Base-by-base conservation (phyloP, 352 stramenopile genomes). In the Phytophthora syringae region DNA sequence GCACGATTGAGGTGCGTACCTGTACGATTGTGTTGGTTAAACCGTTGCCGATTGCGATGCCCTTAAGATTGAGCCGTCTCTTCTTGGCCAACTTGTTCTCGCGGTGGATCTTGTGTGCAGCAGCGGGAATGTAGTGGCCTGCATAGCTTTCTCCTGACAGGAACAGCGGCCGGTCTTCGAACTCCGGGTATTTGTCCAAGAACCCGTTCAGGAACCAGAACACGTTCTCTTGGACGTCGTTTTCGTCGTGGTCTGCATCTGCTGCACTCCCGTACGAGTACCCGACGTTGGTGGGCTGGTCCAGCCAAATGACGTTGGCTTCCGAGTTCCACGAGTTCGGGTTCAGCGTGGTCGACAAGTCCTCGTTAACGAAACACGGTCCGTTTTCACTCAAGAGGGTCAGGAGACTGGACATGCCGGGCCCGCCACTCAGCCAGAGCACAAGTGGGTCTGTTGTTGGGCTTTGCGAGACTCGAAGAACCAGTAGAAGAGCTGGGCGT, bases 401-500 rank as follows among this genome's bases (percentile, higher is more conserved):
- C 22, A 84, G 64, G 32, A 86, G 68, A 30, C 73, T 81, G 11
- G 67, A 83, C 27, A 62, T 77, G 24, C 76, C 80, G 1, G 80
- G 78, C 1, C 80, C 80, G 15, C 80, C 80, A 21, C 74, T 80
- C 51, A 90, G 59, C 79, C 80, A 90, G 10, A 90, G 32, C 9
- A 90, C 52, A 1, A 90, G 39, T 13, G 81, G 77, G 53, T 82
- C 81, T 1, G 36, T 84, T 2, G 42, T 43, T 2, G 77, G 70
- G 49, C 11, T 77, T 76, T 12, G 48, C 78, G 71, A 36, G 81
- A 84, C 60, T 87, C 74, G 44, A 81, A 83, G 64, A 79, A 86
- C 81, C 81, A 90, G 50, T 84, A 88, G 61, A 90, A 90, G 65
- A 87, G 88, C 32, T 86, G 52, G 48, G 82, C 76, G 49, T 84